Evolutionary conservation across 2,329 filamentous ascomycete genomes (phyloP).

Genomic region (Beauveria australis): DNA sequence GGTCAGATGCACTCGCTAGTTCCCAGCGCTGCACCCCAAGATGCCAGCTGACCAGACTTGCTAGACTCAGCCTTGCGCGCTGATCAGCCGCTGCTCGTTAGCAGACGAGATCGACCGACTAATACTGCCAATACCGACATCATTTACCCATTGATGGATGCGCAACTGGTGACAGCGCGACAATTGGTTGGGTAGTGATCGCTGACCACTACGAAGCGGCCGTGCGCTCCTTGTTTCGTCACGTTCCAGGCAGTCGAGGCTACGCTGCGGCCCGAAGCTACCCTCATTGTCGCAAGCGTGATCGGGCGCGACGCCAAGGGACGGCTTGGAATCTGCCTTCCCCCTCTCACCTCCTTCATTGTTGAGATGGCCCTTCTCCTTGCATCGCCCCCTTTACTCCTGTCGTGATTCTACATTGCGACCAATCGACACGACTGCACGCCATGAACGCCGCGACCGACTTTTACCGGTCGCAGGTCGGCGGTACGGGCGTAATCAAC

Average conservation of each 20-base stretch:
- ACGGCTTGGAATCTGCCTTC: neutral
- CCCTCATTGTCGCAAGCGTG: neutral
- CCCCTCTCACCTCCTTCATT: neutral
- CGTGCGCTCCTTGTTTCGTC: neutral
- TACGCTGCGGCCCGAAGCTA: neutral
- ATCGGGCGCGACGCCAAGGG: neutral
- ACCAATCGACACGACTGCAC: neutral
- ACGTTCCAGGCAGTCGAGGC: neutral
- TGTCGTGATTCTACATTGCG: neutral
- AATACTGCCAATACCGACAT: neutral
- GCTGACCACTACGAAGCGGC: neutral
- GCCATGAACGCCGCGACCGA: constrained; percentile 31
- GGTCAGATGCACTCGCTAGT: constrained; percentile 8
- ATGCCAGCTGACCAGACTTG: constrained; percentile 6
- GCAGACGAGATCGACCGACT: neutral
- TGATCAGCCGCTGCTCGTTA: constrained; percentile 2
- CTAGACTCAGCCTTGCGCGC: constrained; percentile 5
- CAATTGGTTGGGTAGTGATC: neutral
- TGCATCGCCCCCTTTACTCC: neutral
- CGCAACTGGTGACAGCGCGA: neutral
- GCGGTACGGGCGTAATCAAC: constrained; percentile 48
- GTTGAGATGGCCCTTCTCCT: neutral
- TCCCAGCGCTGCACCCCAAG: neutral
- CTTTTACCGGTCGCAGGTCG: constrained; percentile 52
- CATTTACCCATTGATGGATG: neutral